These are phyloP conservation scores for Saturnispora saitoi DNA, from an alignment of 805 yeast genomes.

Conservation along the genomic window DNA sequence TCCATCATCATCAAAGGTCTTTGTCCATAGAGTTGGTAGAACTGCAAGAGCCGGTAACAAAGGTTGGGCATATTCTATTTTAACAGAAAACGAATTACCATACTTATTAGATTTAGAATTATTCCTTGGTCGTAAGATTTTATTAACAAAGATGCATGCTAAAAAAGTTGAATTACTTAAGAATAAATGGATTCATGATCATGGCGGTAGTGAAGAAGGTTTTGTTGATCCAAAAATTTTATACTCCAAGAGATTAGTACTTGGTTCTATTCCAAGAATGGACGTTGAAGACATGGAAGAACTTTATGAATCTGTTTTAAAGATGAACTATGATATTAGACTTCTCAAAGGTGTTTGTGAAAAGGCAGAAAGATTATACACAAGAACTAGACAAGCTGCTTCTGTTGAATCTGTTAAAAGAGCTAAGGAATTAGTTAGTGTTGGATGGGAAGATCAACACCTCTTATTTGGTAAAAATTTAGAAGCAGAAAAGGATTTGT, in stretches of 20 bases:
- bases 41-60: slow-evolving; percentile 98
- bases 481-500: slow-evolving; percentile 63
- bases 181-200: slow-evolving; percentile 34
- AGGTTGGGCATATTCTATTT: slow-evolving; percentile 96
- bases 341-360: slow-evolving; percentile 60
- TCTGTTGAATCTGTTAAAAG: slow-evolving; percentile 80
- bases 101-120: slow-evolving; percentile 84
- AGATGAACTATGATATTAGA: slow-evolving; percentile 58
- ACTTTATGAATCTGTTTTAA: slow-evolving; percentile 50
- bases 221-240: slow-evolving; percentile 50
- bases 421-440: slow-evolving; percentile 62
- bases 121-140: slow-evolving; percentile 76
- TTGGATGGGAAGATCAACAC: slow-evolving; percentile 89
- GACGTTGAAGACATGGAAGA: slow-evolving; percentile 69
- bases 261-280: slow-evolving; percentile 75
- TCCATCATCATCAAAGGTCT: slow-evolving; percentile 88
- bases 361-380: slow-evolving; percentile 83
- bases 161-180: slow-evolving; percentile 47
- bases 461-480: slow-evolving; percentile 66
- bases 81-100: slow-evolving; percentile 79
- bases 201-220: slow-evolving; percentile 17
- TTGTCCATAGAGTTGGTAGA: slow-evolving; percentile 96
- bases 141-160: slow-evolving; percentile 62
- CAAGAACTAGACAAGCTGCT: slow-evolving; percentile 80
- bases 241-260: slow-evolving; percentile 66